These are phyloP conservation scores for Nematodospora valgi DNA, from an alignment of 805 yeast species.

Conservation along the genomic window DNA sequence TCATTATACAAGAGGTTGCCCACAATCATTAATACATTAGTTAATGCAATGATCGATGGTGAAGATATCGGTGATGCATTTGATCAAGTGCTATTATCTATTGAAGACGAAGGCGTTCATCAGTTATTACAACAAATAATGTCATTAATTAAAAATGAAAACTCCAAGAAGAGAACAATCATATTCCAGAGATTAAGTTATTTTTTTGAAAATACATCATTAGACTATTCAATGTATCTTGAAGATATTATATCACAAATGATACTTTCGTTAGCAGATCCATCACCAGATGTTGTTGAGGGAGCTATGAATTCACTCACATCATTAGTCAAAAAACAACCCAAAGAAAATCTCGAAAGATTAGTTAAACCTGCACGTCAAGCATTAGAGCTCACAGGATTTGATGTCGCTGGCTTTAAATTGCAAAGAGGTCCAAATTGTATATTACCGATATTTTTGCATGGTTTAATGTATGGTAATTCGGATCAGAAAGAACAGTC, in stretches of 20 bases:
- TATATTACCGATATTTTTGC: constrained; percentile 85
- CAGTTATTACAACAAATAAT: constrained; percentile 80
- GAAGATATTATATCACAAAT: constrained; percentile 72
- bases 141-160: constrained; percentile 73
- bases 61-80: constrained; percentile 52
- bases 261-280: constrained; percentile 70
- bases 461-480: constrained; percentile 93
- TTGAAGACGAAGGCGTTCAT: constrained; percentile 76
- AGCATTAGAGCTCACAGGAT: constrained; percentile 64
- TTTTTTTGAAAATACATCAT: constrained; percentile 61
- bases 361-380: constrained; percentile 79
- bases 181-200: constrained; percentile 64
- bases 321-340: constrained; percentile 64
- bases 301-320: constrained; percentile 64
- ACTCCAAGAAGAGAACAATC: constrained; percentile 57
- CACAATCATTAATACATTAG: constrained; percentile 68
- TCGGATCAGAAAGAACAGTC: constrained; percentile 79
- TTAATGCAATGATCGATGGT: constrained; percentile 57
- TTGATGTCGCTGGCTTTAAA: constrained; percentile 72
- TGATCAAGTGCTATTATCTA: constrained; percentile 67
- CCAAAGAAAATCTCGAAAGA: constrained; percentile 72
- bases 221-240: constrained; percentile 71
- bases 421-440: constrained; percentile 83
- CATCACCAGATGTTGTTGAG: constrained; percentile 56
- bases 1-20: constrained; percentile 73